Evolutionary conservation across 176 grass and related monocot genomes (phyloP), one percentile per base, ranked within the genome.

Genomic region (Carex littledalei): DNA sequence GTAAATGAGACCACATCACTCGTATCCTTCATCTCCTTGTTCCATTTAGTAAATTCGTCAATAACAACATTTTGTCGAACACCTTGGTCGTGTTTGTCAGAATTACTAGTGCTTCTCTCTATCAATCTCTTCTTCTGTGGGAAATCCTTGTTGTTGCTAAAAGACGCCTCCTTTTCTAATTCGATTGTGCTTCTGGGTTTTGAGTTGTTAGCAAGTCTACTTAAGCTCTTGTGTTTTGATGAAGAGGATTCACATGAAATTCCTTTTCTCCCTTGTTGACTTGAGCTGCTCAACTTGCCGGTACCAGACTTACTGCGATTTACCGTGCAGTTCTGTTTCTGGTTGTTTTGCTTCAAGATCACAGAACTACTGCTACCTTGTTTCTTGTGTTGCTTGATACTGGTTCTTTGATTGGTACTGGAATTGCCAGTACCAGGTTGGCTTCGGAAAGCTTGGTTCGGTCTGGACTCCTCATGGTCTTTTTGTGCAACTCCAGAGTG

Each of bases 1-100:
- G 94, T 97, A 87, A 91, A 97, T 26, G 92, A 97, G 67, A 93
- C 91, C 79, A 94, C 92, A 84, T 97, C 92, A 62, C 89, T 84
- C 22, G 67, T 79, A 67, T 92, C 84, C 85, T 83, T 91, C 61
- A 82, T 84, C 86, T 88, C 89, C 61, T 79, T 85, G 55, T 89
- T 84, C 87, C 89, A 88, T 39, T 88, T 97, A 56, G 74, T 88
- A 32, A 87, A 87, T 70, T 91, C 86, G 75, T 97, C 92, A 81
- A 94, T 89, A 83, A 87, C 81, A 60, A 90, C 91, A 87, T 91
- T 88, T 81, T 87, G 87, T 67, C 88, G 87, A 81, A 86, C 83
- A 55, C 87, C 43, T 67, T 87, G 86, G 63, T 85, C 88, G 34
- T 80, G 85, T 57, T 86, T 89, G 80, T 90, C 94, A 81, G 83